A percentile compares a stretch with the other conserved stretches of the same genome.
Evolutionary conservation across 2,329 filamentous ascomycete genomes (phyloP).

Genomic region (Ceratocystiopsis sp.): DNA sequence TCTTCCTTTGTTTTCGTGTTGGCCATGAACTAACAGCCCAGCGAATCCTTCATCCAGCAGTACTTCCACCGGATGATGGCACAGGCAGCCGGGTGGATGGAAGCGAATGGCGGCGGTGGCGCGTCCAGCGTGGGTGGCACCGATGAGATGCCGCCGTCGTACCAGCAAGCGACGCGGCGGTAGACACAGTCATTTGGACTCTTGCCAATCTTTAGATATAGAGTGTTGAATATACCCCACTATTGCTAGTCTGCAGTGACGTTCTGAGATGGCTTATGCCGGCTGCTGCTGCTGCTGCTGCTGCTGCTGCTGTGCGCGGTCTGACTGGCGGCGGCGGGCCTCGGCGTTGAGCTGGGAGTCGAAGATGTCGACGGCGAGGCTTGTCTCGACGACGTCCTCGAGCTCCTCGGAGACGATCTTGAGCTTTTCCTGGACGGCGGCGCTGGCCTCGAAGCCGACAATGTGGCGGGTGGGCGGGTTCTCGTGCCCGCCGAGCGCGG

Average conservation of each 20-base stretch:
- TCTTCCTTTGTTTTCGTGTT: too few relatives aligned
- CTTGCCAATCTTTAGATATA: too few relatives aligned
- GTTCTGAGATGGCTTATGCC: too few relatives aligned
- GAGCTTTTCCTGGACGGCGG: slow-evolving; percentile 84
- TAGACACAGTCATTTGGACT: not conserved
- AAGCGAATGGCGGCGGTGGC: not conserved
- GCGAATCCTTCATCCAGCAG: slow-evolving; percentile 57
- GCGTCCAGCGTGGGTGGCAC: too few relatives aligned
- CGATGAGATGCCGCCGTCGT: slow-evolving; percentile 1
- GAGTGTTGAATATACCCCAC: too few relatives aligned
- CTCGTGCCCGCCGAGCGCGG: slow-evolving; percentile 85
- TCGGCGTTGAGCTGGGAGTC: slow-evolving; percentile 37
- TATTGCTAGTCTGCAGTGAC: too few relatives aligned
- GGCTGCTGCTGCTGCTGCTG: too few relatives aligned
- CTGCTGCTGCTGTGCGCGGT: too few relatives aligned
- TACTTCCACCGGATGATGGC: slow-evolving; percentile 57
- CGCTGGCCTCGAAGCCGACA: slow-evolving; percentile 74
- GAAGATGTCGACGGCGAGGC: slow-evolving; percentile 64
- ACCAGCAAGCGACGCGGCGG: slow-evolving; percentile 3
- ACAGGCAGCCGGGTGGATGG: slow-evolving; percentile 24
- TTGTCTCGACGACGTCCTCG: slow-evolving; percentile 89
- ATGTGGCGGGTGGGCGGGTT: slow-evolving; percentile 92
- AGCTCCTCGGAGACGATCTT: slow-evolving; percentile 93
- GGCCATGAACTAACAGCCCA: too few relatives aligned
- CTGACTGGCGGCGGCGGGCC: slow-evolving; percentile 21